Percentiles rank a stretch among this genome's conserved stretches.
Evolutionary conservation across 1,284 basidiomycete genomes (phyloP).

Genomic region (Leccinum subrobustum): DNA sequence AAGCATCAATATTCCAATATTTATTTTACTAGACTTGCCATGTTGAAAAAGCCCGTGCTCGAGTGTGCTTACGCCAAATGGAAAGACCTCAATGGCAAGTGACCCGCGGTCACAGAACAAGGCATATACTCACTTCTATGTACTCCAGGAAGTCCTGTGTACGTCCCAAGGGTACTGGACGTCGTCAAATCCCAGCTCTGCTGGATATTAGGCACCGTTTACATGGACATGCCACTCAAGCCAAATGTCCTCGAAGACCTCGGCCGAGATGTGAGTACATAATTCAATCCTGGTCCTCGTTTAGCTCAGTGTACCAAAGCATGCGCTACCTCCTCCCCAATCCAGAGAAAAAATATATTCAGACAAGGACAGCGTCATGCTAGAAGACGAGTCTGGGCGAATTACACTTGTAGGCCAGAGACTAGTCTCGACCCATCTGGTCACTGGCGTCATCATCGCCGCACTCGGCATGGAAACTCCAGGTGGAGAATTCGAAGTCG

Average conservation of each 20-base stretch:
- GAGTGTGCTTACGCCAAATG: slow-evolving; percentile 65
- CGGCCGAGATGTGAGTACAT: slow-evolving; percentile 77
- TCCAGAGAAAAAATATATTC: slow-evolving; percentile 76
- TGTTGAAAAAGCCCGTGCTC: slow-evolving; percentile 64
- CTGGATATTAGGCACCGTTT: slow-evolving; percentile 93
- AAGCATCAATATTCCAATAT: slow-evolving; percentile 93
- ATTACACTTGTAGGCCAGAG: slow-evolving; percentile 83
- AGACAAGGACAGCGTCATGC: slow-evolving; percentile 76
- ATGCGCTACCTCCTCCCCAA: slow-evolving; percentile 85
- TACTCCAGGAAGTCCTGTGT: slow-evolving; percentile 61
- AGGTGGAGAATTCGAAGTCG: slow-evolving; percentile 90
- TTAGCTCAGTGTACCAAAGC: slow-evolving; percentile 45
- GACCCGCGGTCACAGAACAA: slow-evolving; percentile 1
- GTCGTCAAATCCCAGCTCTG: slow-evolving; percentile 83
- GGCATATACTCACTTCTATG: slow-evolving; percentile 10
- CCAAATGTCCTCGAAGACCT: slow-evolving; percentile 96
- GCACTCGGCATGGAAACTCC: slow-evolving; percentile 89
- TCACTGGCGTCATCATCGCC: slow-evolving; percentile 90
- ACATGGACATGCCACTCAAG: slow-evolving; percentile 98
- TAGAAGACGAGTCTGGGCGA: slow-evolving; percentile 95
- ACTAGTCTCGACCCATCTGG: slow-evolving; percentile 55
- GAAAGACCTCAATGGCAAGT: slow-evolving; percentile 46
- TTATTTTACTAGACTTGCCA: slow-evolving; percentile 78
- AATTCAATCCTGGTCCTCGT: background rate
- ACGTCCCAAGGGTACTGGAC: slow-evolving; percentile 86